phyloP scores from a whole-genome alignment of 192 early-diverging fungal species.

The Coemansia sp. region DNA sequence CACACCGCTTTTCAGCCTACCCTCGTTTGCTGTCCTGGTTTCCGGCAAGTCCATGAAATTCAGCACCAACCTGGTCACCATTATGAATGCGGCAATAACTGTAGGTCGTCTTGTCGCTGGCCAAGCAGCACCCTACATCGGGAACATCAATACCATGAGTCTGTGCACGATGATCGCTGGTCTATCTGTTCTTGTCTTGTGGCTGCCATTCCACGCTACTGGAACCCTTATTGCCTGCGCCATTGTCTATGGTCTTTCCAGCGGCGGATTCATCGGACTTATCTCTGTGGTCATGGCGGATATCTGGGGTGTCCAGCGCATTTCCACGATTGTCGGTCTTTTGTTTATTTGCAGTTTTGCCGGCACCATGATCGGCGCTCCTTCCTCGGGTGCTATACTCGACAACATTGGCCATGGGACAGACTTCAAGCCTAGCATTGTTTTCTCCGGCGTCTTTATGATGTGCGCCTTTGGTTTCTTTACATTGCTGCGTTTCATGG shows the following conservation, averaged over 20 bases:
- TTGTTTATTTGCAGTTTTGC: slow-evolving; percentile 19
- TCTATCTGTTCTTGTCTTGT: slow-evolving; percentile 22
- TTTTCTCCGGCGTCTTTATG: slow-evolving; percentile 26
- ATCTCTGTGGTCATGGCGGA: slow-evolving; percentile 25
- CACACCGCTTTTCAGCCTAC: slow-evolving; percentile 31
- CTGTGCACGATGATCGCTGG: slow-evolving; percentile 5
- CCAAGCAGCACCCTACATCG: slow-evolving; percentile 19
- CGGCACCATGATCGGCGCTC: slow-evolving; percentile 21
- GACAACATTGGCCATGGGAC: slow-evolving; percentile 36
- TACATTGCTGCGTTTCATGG: neutral
- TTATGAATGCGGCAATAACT: slow-evolving; percentile 29
- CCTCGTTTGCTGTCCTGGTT: slow-evolving; percentile 21
- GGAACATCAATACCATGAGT: slow-evolving; percentile 22
- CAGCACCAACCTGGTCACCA: slow-evolving; percentile 31
- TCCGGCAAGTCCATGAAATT: slow-evolving; percentile 15
- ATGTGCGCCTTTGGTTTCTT: slow-evolving; percentile 8
- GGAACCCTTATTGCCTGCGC: slow-evolving; percentile 15
- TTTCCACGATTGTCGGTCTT: slow-evolving; percentile 34
- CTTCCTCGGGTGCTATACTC: slow-evolving; percentile 17
- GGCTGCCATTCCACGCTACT: slow-evolving; percentile 29
- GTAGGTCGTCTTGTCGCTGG: slow-evolving; percentile 27
- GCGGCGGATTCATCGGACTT: slow-evolving; percentile 24
- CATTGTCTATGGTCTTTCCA: slow-evolving; percentile 24
- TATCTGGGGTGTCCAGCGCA: slow-evolving; percentile 25
- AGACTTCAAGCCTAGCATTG: slow-evolving; percentile 14